A percentile compares a stretch with the other conserved stretches of the same genome.
phyloP scores from a whole-genome alignment of 176 grass and related monocot species.

The Paspalum vaginatum region DNA sequence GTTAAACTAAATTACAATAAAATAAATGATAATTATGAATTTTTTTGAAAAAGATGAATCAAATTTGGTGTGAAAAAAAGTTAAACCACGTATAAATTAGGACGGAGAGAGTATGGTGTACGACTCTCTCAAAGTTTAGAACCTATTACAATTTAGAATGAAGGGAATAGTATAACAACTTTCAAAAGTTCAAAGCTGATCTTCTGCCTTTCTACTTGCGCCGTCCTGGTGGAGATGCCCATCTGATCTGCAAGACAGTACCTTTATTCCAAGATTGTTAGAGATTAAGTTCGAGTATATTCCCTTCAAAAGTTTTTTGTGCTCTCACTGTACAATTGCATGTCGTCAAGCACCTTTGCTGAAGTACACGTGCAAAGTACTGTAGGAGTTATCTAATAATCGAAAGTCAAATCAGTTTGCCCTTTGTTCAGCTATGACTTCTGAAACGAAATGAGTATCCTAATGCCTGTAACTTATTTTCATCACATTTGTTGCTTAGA shows the following conservation, averaged over 20 bases:
- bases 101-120: no score
- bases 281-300: conserved; percentile 33
- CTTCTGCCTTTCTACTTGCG: conserved; percentile 40
- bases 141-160: no score
- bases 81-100: no score
- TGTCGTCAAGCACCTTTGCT: conserved; percentile 16
- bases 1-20: no score
- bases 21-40: no score
- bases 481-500: background rate
- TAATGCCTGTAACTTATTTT: background rate
- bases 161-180: conserved; percentile 10
- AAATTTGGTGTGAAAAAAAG: no score
- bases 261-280: conserved; percentile 62
- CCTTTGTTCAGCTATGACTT: background rate
- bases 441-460: background rate
- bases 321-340: conserved; percentile 34
- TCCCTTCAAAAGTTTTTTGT: conserved; percentile 32
- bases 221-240: conserved; percentile 43
- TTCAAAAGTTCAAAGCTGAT: conserved; percentile 38
- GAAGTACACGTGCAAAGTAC: conserved; percentile 23
- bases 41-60: no score
- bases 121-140: no score
- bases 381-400: conserved; percentile 34
- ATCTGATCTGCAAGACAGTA: conserved; percentile 48
- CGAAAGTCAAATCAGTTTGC: conserved; percentile 15